A percentile compares a stretch with the other conserved stretches of the same genome.
Evolutionary conservation across 495 filamentous ascomycete species (phyloP).

Genomic region (Xylaria palmicola): DNA sequence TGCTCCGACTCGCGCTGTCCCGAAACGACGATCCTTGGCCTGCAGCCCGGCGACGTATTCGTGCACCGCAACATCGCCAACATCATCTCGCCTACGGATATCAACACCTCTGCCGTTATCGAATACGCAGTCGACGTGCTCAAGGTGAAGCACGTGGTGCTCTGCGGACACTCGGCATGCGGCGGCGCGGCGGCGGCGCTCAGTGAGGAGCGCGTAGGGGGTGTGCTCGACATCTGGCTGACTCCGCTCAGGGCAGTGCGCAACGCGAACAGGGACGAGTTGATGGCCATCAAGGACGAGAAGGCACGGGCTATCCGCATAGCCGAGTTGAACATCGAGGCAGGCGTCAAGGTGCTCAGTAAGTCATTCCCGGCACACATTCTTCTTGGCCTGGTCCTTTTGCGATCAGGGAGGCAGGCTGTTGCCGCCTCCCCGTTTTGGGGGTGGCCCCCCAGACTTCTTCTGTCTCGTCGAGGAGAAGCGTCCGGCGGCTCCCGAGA

Average conservation of each 20-base stretch:
- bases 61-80: conserved; percentile 96
- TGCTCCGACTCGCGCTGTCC: conserved; percentile 89
- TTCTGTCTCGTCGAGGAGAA: background rate
- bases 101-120: conserved; percentile 75
- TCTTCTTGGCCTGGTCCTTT: too few relatives aligned
- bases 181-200: conserved; percentile 75
- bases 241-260: conserved; percentile 66
- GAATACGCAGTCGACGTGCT: conserved; percentile 76
- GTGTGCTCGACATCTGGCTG: conserved; percentile 80
- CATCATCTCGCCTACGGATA: conserved; percentile 73
- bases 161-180: conserved; percentile 82
- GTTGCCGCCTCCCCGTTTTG: too few relatives aligned
- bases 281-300: conserved; percentile 48
- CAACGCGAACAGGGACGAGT: conserved; percentile 51
- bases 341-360: conserved; percentile 60
- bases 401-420: too few relatives aligned
- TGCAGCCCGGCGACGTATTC: conserved; percentile 87
- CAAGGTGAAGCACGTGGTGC: conserved; percentile 76
- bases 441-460: too few relatives aligned
- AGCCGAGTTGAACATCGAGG: conserved; percentile 68
- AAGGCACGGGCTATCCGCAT: conserved; percentile 53
- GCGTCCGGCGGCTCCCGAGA: background rate
- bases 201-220: conserved; percentile 64
- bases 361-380: too few relatives aligned
- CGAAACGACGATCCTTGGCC: conserved; percentile 78